phyloP scores from a whole-genome alignment of 1,284 basidiomycete genomes.

The Apiotrichum laibachii region DNA sequence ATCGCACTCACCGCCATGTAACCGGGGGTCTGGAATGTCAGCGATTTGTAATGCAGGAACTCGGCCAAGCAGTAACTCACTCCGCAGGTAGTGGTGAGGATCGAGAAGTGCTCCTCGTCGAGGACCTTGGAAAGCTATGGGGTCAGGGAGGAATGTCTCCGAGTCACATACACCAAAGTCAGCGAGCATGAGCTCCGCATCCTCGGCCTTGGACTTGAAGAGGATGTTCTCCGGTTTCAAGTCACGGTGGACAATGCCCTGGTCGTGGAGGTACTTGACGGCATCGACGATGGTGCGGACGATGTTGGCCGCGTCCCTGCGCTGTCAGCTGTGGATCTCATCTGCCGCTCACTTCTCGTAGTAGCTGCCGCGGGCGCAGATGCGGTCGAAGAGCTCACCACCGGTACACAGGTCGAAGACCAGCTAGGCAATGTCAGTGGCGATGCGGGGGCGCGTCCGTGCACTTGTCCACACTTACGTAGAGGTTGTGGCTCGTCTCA shows the following conservation, averaged over 20 bases:
- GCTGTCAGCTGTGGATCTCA: too few relatives aligned
- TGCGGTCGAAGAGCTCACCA: slow-evolving; percentile 96
- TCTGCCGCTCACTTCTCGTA: slow-evolving; percentile 68
- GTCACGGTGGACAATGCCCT: slow-evolving; percentile 95
- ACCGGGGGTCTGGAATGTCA: slow-evolving; percentile 33
- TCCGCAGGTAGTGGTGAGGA: slow-evolving; percentile 92
- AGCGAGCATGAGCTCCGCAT: slow-evolving; percentile 93
- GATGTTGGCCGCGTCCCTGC: slow-evolving; percentile 82
- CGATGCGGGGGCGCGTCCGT: too few relatives aligned
- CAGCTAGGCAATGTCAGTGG: slow-evolving; percentile 52
- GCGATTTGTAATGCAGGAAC: too few relatives aligned
- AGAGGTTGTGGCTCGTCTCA: slow-evolving; percentile 93
- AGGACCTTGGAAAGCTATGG: slow-evolving; percentile 62
- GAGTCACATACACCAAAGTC: slow-evolving; percentile 81
- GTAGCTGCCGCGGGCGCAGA: slow-evolving; percentile 96
- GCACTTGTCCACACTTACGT: slow-evolving; percentile 46
- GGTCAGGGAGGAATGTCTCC: slow-evolving; percentile 4
- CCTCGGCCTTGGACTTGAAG: slow-evolving; percentile 84
- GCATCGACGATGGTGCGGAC: slow-evolving; percentile 82
- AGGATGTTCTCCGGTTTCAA: slow-evolving; percentile 97
- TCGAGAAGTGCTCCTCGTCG: slow-evolving; percentile 82
- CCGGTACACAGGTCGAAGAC: slow-evolving; percentile 97
- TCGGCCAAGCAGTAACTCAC: slow-evolving; percentile 59
- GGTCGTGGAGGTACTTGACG: slow-evolving; percentile 87
- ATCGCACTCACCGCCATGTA: slow-evolving; percentile 73